These are phyloP conservation scores for Euclidium syriacum DNA, from an alignment of 345 rosid species.

Conservation along the genomic window DNA sequence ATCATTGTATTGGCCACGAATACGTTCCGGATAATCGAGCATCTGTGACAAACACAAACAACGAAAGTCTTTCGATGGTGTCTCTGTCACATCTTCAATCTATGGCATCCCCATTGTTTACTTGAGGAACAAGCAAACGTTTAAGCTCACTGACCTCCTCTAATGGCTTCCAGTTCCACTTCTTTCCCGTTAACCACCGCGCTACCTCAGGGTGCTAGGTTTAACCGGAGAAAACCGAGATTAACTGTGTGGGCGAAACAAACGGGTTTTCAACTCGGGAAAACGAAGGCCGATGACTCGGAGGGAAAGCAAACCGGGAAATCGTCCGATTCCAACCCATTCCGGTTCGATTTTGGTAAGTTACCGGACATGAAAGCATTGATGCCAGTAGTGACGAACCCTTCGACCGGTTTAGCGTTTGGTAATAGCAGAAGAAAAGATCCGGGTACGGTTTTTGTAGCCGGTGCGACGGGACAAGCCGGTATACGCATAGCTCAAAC, in stretches of 20 bases:
- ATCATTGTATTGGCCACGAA: conserved; percentile 34
- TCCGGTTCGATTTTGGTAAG: conserved; percentile 58
- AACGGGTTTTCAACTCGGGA: conserved; percentile 48
- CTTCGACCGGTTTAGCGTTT: conserved; percentile 53
- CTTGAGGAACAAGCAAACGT: conserved; percentile 25
- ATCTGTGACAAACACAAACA: conserved; percentile 13
- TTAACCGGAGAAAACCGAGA: conserved; percentile 34
- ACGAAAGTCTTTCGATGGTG: conserved; percentile 9
- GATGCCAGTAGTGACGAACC: conserved; percentile 47
- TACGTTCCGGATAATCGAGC: conserved; percentile 39
- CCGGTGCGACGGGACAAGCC: conserved; percentile 91
- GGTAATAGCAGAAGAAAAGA: conserved; percentile 66
- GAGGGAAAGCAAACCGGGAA: conserved; percentile 34
- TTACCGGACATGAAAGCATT: conserved; percentile 54
- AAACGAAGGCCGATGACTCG: conserved; percentile 32
- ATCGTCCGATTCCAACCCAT: conserved; percentile 43
- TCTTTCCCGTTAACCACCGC: conserved; percentile 54
- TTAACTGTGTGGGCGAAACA: conserved; percentile 55
- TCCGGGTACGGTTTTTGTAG: conserved; percentile 76
- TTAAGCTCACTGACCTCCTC: conserved; percentile 36
- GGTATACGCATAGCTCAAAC: conserved; percentile 77
- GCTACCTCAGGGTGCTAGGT: conserved; percentile 37
- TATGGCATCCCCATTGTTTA: conserved; percentile 13
- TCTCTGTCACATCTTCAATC: conserved; percentile 30
- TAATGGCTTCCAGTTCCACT: conserved; percentile 62